Base-by-base conservation (phyloP, 352 stramenopile genomes). In the Globisporangium solare region DNA sequence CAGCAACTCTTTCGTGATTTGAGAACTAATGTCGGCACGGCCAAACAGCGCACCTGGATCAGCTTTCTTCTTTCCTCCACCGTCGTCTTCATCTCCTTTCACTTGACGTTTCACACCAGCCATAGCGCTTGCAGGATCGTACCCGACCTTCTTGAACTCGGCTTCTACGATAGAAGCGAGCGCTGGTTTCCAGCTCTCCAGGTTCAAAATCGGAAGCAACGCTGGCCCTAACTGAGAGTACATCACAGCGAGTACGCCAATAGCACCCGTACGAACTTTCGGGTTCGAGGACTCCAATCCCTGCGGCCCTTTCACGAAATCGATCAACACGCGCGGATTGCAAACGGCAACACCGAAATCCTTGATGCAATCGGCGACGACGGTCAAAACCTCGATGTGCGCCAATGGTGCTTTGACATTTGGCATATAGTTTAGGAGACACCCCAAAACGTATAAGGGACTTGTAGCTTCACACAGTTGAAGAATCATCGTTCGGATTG, bases 1-100 rank as follows among this genome's bases (percentile, higher is more conserved):
- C 45, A 95, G 72, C n/a, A 95, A 58, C 10, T 95, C 83, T 54
- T 93, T 95, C 18, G 86, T 94, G 27, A 95, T 76, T 43, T 94
- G 83, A 21, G 57, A 67, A 43, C 83, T 92, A 20, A 94, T 75
- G 55, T 95, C 86, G 11, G 81, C 67, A 42, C 86, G 76, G 13
- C 83, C 86, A 56, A 95, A 93, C 2, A 92, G 58, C 31, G 71
- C 73, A 14, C 74, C 71, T 27, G 69, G 55, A 53, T 88, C 76
- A 20, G 68, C 57, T 45, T 70, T 70, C 51, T 59, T 71, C 22
- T 42, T 56, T n/a, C 48, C 60, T 37, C 58, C 56, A 54, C 50
- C 66, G 3, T 43, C 39, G 47, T 83, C 80, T 31, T 88, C 82
- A 18, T 85, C 74, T 39, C 79, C 73, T 57, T 91, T 88, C 20